These are phyloP conservation scores for Achaetomium macrosporum DNA, from an alignment of 2,329 filamentous ascomycete genomes.

Conservation along the genomic window DNA sequence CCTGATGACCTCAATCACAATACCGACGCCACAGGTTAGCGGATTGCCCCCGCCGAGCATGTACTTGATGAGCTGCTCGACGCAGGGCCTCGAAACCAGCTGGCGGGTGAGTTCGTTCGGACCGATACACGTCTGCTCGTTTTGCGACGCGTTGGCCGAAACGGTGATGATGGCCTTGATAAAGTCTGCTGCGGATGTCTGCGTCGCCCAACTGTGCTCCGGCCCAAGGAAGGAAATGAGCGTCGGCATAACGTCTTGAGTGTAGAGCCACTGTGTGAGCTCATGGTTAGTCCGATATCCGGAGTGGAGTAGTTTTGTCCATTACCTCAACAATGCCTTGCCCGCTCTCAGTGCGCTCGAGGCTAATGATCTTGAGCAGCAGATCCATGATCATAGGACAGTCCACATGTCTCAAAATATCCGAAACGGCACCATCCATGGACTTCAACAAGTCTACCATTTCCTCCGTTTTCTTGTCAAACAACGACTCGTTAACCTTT, in stretches of 20 bases:
- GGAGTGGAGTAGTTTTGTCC: background rate
- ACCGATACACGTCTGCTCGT: constrained; percentile 97
- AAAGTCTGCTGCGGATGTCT: constrained; percentile 95
- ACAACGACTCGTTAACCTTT: constrained; percentile 95
- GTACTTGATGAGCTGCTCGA: constrained; percentile 76
- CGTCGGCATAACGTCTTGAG: constrained; percentile 78
- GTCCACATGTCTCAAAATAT: constrained; percentile 89
- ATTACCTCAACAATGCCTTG: constrained; percentile 89
- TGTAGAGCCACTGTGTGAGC: constrained; percentile 71
- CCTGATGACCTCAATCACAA: constrained; percentile 95
- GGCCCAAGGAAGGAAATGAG: constrained; percentile 82
- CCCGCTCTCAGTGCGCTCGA: constrained; percentile 87
- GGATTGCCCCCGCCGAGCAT: constrained; percentile 95
- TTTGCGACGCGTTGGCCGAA: constrained; percentile 94
- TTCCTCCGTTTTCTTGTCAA: constrained; percentile 96
- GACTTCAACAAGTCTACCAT: constrained; percentile 89
- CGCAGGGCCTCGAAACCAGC: constrained; percentile 78
- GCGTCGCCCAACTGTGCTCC: constrained; percentile 80
- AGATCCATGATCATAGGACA: constrained; percentile 98
- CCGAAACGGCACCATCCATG: constrained; percentile 71
- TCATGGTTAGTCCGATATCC: background rate
- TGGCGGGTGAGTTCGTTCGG: constrained; percentile 95
- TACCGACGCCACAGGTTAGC: constrained; percentile 90
- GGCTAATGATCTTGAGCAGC: constrained; percentile 89
- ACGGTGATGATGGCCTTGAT: constrained; percentile 99